A percentile compares a stretch with the other conserved stretches of the same genome.
These are phyloP conservation scores for Xylaria sp. DNA, from an alignment of 2,329 filamentous ascomycete species.

Conservation along the genomic window DNA sequence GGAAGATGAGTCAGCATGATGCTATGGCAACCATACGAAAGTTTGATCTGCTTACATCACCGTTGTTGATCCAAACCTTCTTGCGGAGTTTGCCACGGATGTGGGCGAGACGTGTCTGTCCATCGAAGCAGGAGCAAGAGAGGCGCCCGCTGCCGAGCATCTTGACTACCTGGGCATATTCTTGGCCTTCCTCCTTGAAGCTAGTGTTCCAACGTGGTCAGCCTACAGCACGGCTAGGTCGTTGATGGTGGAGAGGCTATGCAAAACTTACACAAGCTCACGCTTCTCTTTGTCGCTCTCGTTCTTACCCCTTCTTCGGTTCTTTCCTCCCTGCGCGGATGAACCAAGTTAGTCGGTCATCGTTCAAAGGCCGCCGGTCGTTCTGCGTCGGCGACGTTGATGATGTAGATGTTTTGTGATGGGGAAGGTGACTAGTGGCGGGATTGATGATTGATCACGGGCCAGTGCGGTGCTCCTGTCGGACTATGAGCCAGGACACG, in stretches of 20 bases:
- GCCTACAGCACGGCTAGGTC: background rate
- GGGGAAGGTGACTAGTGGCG: too few species aligned
- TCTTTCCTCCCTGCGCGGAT: slow-evolving; percentile 86
- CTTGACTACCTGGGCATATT: slow-evolving; percentile 83
- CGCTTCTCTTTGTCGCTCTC: slow-evolving; percentile 99
- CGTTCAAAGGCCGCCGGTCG: too few species aligned
- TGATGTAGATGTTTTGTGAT: slow-evolving; percentile 26
- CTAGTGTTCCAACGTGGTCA: slow-evolving; percentile 17
- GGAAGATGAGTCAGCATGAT: slow-evolving; percentile 12
- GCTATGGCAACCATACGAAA: background rate
- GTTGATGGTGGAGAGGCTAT: background rate
- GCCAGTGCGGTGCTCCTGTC: slow-evolving; percentile 23
- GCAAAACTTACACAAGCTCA: slow-evolving; percentile 73
- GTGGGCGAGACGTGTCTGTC: slow-evolving; percentile 82
- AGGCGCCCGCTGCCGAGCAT: slow-evolving; percentile 97
- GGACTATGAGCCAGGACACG: slow-evolving; percentile 8
- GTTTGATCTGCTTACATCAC: slow-evolving; percentile 43
- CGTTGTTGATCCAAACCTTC: slow-evolving; percentile 99
- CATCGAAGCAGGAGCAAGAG: slow-evolving; percentile 94
- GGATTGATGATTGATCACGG: slow-evolving; percentile 8
- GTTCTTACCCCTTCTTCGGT: slow-evolving; percentile 98
- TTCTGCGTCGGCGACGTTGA: slow-evolving; percentile 2
- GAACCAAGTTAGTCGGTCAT: slow-evolving; percentile 44
- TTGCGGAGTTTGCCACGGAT: slow-evolving; percentile 97
- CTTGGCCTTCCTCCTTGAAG: slow-evolving; percentile 98